Base-by-base conservation (phyloP, 805 yeast species). In the Spathaspora gorwiae region DNA sequence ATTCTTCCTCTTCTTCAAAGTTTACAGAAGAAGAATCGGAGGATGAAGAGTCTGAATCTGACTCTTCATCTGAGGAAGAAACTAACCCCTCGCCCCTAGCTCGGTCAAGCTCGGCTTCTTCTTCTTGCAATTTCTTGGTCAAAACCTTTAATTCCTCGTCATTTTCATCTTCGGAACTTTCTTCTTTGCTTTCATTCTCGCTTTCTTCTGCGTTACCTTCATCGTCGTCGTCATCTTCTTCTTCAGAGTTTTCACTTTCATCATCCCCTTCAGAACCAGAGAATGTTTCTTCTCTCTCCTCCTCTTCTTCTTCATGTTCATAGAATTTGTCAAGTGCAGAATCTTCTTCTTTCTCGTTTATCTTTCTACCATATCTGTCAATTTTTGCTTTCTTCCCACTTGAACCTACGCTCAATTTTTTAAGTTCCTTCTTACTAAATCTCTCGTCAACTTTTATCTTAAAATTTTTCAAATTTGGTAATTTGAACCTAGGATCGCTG, bases 281-380 rank as follows among this genome's bases (percentile, higher is more conserved):
- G 7, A 24, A 5, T 30, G 49, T 49, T 13, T 43, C 53, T 13
- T 49, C 50, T 9, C 52, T 56, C 12, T 56, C 61, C 2, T 53
- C 55, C 7, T 55, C 57, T 39, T 56, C 62, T 6, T 58, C 64
- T 45, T 67, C 73, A 27, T 66, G 60, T 46, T 80, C 80, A 55
- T 83, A 87, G 54, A 81, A 85, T 49, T 81, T 80, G 49, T 83
- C 84, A 54, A 86, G 75, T 52, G 79, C 83, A n/a, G 60, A 61
- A 30, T 62, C 64, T 6, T 78, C 76, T n/a, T 68, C 65, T 15
- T 54, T 54, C 32, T 71, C 71, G 8, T 35, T 14, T 24, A 88
- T 57, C 54, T 77, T 83, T 61, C 97, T 78, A 39, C 99, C 99
- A 62, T 89, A 92, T 55, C 85, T 82, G 61, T 94, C 98, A 39